These are phyloP conservation scores for Graphiopsis chlorocephala DNA, from an alignment of 2,329 filamentous ascomycete genomes.

Conservation along the genomic window DNA sequence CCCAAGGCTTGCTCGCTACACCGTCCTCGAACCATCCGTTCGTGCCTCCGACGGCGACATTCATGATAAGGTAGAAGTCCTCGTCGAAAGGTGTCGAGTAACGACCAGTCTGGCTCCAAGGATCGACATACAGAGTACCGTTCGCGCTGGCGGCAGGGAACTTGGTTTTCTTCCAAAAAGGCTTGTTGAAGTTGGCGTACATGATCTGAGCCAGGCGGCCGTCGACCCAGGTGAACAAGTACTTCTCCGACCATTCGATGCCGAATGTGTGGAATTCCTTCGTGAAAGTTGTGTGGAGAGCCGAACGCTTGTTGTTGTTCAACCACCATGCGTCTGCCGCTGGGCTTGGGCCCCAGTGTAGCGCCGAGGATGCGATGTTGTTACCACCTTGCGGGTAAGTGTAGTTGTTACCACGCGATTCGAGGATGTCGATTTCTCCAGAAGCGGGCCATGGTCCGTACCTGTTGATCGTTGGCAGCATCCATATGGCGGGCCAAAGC, in stretches of 20 bases:
- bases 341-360: conserved; percentile 77
- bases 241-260: conserved; percentile 83
- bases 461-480: conserved; percentile 69
- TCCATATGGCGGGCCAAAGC: conserved; percentile 92
- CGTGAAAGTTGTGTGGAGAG: conserved; percentile 72
- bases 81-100: conserved; percentile 41
- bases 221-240: conserved; percentile 84
- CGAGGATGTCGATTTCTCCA: conserved; percentile 80
- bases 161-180: conserved; percentile 40
- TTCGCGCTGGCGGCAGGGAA: conserved; percentile 36
- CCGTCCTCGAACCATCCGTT: conserved; percentile 77
- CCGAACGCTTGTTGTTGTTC: conserved; percentile 73
- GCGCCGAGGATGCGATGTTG: conserved; percentile 72
- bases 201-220: conserved; percentile 74
- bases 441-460: conserved; percentile 78
- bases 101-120: conserved; percentile 37
- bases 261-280: conserved; percentile 72
- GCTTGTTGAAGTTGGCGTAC: conserved; percentile 58
- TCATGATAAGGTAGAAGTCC: conserved; percentile 42
- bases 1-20: conserved; percentile 71
- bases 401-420: conserved; percentile 79
- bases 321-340: conserved; percentile 78
- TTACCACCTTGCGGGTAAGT: conserved; percentile 74
- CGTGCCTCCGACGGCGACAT: conserved; percentile 40
- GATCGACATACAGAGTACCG: conserved; percentile 37